These are phyloP conservation scores for Cicer bijugum DNA, from an alignment of 306 rosid species.

Conservation along the genomic window DNA sequence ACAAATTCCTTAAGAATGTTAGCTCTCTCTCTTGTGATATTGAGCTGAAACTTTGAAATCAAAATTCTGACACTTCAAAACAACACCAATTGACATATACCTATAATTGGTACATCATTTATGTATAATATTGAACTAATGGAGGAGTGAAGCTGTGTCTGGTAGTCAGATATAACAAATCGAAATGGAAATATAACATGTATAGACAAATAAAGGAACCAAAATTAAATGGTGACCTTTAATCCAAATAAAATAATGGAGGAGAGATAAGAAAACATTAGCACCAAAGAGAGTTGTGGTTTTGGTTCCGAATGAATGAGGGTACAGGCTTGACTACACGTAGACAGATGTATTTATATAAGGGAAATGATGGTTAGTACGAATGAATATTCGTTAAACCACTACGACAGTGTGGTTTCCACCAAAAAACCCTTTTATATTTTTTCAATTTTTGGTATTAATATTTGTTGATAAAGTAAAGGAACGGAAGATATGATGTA, in stretches of 20 bases:
- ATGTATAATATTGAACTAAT: constrained; percentile 19
- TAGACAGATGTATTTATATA: constrained; percentile 9
- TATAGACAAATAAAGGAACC: not conserved
- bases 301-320: constrained; percentile 9
- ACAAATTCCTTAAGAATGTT: not conserved
- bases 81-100: not conserved
- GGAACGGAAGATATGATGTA: no score
- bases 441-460: no score
- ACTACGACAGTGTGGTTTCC: no score
- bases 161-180: not conserved
- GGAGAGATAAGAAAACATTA: no score
- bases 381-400: no score
- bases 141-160: not conserved
- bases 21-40: not conserved
- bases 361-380: no score
- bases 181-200: not conserved
- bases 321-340: not conserved
- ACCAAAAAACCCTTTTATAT: no score
- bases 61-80: constrained; percentile 12
- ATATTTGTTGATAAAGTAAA: no score
- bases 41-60: constrained; percentile 9
- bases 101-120: not conserved
- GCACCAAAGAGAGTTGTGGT: not conserved
- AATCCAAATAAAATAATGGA: not conserved
- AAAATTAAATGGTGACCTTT: constrained; percentile 7